These are phyloP conservation scores for Knufia petricola DNA, from an alignment of 2,329 filamentous ascomycete genomes.

Conservation along the genomic window DNA sequence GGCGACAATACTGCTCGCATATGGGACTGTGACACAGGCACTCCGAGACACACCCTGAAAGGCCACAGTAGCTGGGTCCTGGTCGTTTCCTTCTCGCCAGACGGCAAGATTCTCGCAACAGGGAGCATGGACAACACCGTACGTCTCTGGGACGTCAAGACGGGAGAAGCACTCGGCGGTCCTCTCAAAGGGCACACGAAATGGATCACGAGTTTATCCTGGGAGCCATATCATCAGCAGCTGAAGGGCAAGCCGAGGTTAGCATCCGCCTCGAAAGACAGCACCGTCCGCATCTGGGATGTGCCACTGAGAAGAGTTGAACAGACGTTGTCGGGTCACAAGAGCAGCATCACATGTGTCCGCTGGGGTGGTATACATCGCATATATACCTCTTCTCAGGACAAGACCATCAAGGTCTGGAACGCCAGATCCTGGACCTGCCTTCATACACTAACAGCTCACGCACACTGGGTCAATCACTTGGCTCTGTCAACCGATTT, in stretches of 20 bases:
- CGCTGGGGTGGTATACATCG: constrained; percentile 85
- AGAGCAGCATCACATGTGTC: constrained; percentile 78
- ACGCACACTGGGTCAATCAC: constrained; percentile 94
- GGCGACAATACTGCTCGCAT: constrained; percentile 86
- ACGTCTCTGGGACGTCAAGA: constrained; percentile 73
- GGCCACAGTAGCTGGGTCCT: constrained; percentile 88
- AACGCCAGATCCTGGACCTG: constrained; percentile 69
- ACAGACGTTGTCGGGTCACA: constrained; percentile 77
- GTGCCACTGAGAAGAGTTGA: constrained; percentile 69
- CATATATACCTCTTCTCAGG: constrained; percentile 78
- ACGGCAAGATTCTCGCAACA: constrained; percentile 71
- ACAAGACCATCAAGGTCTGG: constrained; percentile 84
- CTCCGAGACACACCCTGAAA: constrained; percentile 72
- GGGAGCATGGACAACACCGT: constrained; percentile 90
- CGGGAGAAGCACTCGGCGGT: constrained; percentile 62
- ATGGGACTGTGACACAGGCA: constrained; percentile 92
- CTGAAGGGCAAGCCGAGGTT: constrained; percentile 62
- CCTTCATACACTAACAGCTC: constrained; percentile 66
- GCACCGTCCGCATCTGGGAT: constrained; percentile 79
- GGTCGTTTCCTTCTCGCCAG: constrained; percentile 76
- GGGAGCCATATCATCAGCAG: constrained; percentile 90
- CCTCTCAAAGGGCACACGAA: constrained; percentile 77
- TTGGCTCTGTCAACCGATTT: constrained; percentile 89
- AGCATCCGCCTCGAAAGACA: constrained; percentile 82
- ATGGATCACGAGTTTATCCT: constrained; percentile 77